Base-by-base conservation (phyloP, 371 early-diverging fungal genomes). In the Mortierella polycephala region DNA sequence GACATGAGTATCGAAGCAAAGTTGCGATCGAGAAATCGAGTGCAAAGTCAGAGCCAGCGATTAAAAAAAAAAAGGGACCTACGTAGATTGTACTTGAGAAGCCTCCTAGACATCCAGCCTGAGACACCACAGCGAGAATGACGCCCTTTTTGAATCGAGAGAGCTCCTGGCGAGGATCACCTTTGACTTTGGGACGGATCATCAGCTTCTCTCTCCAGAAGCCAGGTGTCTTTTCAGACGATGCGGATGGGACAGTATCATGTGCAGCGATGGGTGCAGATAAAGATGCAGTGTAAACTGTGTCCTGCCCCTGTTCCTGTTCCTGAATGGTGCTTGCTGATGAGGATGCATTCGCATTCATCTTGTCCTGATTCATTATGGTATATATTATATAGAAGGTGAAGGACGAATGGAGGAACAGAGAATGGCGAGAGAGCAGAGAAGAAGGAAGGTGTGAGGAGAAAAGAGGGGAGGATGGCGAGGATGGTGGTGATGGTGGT, bases 71-170 rank as follows among this genome's bases (percentile, higher is more conserved):
- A 42, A 39, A 55, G 46, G 47, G 13, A 54, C 71, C 9, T 69
- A 79, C 79, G 49, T 79, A 79, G 55, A 79, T 79, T 7, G 79
- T 77, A 23, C 72, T 72, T 18, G 73, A 72, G 57, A 79, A 79
- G 7, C 79, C 79, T 9, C 73, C 79, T 1, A 79, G 60, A 45
- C 63, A 69, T 0, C 79, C 79, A 13, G 79, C 79, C 20, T 79
- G 79, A 5, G 79, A 72, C 23, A 77, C 56, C 41, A 72, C 52
- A 45, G 56, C 46, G 5, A 77, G 59, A 60, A 79, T 79, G 30
- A 79, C 40, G 8, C 47, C 69, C 47, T 79, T 79, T 14, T 56
- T 57, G 51, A 50, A 14, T 6, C 69, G 59, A 2, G 79, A 79
- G 39, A 79, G 55, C 11, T 60, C 62, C 5, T 37, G 51, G 1